These are phyloP conservation scores for Strobilomyces confusus DNA, from an alignment of 768 basidiomycete species.

Conservation along the genomic window DNA sequence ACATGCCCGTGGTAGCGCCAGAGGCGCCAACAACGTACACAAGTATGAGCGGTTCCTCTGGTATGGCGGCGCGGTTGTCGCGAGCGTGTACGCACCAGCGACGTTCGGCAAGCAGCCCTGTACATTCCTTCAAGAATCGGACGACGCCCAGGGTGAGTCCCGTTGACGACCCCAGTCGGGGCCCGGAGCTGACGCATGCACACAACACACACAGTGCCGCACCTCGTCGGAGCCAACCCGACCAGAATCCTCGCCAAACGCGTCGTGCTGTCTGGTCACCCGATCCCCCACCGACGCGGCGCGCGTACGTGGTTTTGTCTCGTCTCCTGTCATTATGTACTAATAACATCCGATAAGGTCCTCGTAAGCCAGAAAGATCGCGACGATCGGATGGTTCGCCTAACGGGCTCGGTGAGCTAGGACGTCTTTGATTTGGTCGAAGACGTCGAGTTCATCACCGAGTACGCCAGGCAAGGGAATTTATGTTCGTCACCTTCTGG, in stretches of 20 bases:
- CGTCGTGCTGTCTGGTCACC: slow-evolving; percentile 90
- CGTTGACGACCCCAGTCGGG: background rate
- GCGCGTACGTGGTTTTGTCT: too few species aligned
- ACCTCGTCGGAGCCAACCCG: slow-evolving; percentile 89
- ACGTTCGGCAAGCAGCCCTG: slow-evolving; percentile 79
- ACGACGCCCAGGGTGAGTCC: slow-evolving; percentile 51
- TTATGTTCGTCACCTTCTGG: too few species aligned
- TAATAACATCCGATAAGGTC: too few species aligned
- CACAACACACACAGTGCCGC: slow-evolving; percentile 46
- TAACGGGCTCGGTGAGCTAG: too few species aligned
- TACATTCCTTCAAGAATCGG: slow-evolving; percentile 67
- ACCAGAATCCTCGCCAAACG: slow-evolving; percentile 90
- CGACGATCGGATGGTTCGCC: too few species aligned
- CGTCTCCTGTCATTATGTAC: too few species aligned
- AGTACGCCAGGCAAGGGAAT: too few species aligned
- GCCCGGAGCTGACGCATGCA: background rate
- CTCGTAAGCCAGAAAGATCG: too few species aligned
- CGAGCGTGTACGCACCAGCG: slow-evolving; percentile 86
- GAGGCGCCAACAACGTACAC: slow-evolving; percentile 94
- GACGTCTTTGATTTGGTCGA: too few species aligned
- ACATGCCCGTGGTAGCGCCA: slow-evolving; percentile 84
- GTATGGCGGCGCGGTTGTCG: slow-evolving; percentile 76
- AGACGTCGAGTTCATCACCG: too few species aligned
- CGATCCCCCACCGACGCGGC: slow-evolving; percentile 24
- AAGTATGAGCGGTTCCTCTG: slow-evolving; percentile 91